Evolutionary conservation across 495 filamentous ascomycete species (phyloP), one percentile per base, ranked within the genome.

Genomic region (Penicillium roqueforti): DNA sequence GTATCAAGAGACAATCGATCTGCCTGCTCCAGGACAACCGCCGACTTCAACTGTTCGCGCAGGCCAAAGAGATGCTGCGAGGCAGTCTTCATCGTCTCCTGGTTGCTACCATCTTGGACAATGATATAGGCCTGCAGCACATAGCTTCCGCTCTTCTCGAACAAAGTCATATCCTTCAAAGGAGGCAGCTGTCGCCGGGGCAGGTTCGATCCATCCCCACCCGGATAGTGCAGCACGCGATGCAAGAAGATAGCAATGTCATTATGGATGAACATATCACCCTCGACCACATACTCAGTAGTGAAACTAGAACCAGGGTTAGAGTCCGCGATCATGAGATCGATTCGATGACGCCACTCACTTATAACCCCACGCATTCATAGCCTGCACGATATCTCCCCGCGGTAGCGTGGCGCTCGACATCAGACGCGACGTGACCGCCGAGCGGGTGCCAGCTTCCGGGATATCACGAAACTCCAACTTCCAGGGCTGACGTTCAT

Each of bases 1-100:
- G 85, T 86, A 69, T 89, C 87, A 51, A 89, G 57, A 18, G 80
- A 75, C 53, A 88, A 63, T 40, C 86, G 72, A 66, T 89, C 85
- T 4, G 78, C 83, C 46, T 80, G 73, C 47, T 83, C 76, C 50
- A 89, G 68, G 26, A 83, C 82, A 41, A 88, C 81, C 6, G 80
- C 79, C 6, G 85, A 83, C 62, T 80, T 85, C 64, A 89, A 68
- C 53, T 75, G 68, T 58, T 83, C 78, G 56, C 83, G 84, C 54
- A 89, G 72, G 8, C 67, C 72, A 59, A 81, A 75, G 43, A 89
- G 62, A 59, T 87, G 82, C 54, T 79, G 74, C 19, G 77, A 77
- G 5, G 77, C 86, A 6, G 70, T 68, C 41, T 78, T 80, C 65
- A 86, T 79, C 18, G 74, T 69, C 53, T 78, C 78, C 50, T 77